phyloP scores from a whole-genome alignment of 768 basidiomycete species.

The Leccinum subtestaceum region DNA sequence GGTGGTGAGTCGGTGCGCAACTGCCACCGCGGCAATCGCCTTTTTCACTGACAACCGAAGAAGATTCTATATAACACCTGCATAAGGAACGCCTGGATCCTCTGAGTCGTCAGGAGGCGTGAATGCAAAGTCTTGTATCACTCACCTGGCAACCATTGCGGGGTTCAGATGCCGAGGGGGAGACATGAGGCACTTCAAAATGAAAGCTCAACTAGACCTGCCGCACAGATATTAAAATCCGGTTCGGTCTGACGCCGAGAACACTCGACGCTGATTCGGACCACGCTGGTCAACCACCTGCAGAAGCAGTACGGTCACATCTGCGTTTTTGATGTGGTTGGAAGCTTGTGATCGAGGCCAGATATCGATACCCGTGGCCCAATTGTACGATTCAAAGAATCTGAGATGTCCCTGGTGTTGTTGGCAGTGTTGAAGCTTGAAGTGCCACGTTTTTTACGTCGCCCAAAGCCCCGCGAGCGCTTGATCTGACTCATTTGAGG shows the following conservation, averaged over 20 bases:
- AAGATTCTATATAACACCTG: slow-evolving; percentile 18
- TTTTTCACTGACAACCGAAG: slow-evolving; percentile 15
- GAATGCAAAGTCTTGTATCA: slow-evolving; percentile 14
- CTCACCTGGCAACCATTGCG: slow-evolving; percentile 13
- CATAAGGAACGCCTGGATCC: slow-evolving; percentile 1
- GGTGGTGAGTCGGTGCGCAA: slow-evolving; percentile 10
- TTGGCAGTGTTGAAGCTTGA: not conserved
- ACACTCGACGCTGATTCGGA: slow-evolving; percentile 6
- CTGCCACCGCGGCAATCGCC: slow-evolving; percentile 15
- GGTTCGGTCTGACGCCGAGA: slow-evolving; percentile 25
- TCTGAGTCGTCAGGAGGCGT: slow-evolving; percentile 8
- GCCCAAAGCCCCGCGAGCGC: slow-evolving; percentile 8
- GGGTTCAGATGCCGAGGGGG: slow-evolving; percentile 14
- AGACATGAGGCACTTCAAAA: slow-evolving; percentile 17
- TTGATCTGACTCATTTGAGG: not conserved
- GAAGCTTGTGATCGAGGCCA: slow-evolving; percentile 19
- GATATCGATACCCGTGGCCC: slow-evolving; percentile 9
- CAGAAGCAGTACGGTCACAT: not conserved
- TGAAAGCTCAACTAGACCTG: slow-evolving; percentile 23
- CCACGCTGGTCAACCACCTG: slow-evolving; percentile 3
- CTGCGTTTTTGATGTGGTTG: slow-evolving; percentile 11
- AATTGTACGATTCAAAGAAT: not conserved
- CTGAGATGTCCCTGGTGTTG: not conserved
- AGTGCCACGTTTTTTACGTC: slow-evolving; percentile 6
- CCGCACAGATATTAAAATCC: slow-evolving; percentile 8